Percentiles rank a stretch among this genome's conserved stretches.
Evolutionary conservation across 352 stramenopile genomes (phyloP).

Genomic region (Phytophthora megakarya): DNA sequence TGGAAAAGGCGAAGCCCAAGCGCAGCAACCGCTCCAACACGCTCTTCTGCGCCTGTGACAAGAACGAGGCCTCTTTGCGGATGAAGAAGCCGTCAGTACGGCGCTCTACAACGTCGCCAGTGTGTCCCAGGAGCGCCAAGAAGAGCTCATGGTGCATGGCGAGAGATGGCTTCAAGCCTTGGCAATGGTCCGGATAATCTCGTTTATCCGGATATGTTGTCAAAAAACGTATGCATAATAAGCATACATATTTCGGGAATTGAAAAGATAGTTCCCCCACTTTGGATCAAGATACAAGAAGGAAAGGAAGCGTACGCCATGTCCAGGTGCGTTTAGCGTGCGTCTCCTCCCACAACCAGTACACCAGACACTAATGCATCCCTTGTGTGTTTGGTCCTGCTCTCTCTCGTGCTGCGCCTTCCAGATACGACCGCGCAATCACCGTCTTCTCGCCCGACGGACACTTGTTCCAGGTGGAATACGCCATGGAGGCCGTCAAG

Average conservation of each 20-base stretch:
- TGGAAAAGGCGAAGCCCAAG: conserved; percentile 55
- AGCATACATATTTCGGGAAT: not conserved
- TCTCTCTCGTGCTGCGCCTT: not conserved
- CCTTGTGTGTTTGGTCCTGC: not conserved
- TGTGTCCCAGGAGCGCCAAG: conserved; percentile 69
- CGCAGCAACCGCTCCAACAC: conserved; percentile 62
- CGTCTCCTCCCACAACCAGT: not conserved
- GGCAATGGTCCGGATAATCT: no score
- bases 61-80: conserved; percentile 42
- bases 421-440: conserved; percentile 99
- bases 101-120: conserved; percentile 64
- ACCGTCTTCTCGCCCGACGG: conserved; percentile 99
- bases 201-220: no score
- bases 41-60: conserved; percentile 54
- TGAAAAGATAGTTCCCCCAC: conserved; percentile 23
- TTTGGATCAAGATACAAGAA: conserved; percentile 36
- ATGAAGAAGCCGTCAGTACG: conserved; percentile 67
- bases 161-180: conserved; percentile 16
- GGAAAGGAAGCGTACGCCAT: conserved; percentile 28
- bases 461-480: conserved; percentile 99
- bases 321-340: conserved; percentile 37
- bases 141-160: conserved; percentile 83
- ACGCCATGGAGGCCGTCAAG: conserved; percentile 99
- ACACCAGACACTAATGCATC: conserved; percentile 2
- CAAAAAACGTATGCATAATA: not conserved